phyloP scores from a whole-genome alignment of 768 basidiomycete species.

The Polyporus arcularius region DNA sequence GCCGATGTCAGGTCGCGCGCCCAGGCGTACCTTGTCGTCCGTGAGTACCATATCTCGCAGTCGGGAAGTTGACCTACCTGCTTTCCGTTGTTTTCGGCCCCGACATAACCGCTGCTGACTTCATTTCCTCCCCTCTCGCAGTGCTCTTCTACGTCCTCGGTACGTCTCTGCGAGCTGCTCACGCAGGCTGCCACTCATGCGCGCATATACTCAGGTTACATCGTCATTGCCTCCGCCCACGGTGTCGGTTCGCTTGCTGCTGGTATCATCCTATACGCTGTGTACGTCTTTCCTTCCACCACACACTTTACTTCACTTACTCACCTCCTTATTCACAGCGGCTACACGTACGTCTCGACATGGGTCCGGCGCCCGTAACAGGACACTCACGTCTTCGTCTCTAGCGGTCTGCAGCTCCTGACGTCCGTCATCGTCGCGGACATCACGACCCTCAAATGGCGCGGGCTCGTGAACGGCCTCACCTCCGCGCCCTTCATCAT shows the following conservation, averaged over 20 bases:
- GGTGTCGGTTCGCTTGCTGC: constrained; percentile 30
- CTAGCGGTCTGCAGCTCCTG: constrained; percentile 60
- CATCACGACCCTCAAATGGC: constrained; percentile 32
- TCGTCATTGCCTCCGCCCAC: constrained; percentile 34
- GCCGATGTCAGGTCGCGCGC: constrained; percentile 50
- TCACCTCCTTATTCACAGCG: constrained; percentile 37
- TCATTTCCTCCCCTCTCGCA: constrained; percentile 23
- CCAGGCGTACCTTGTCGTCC: constrained; percentile 47
- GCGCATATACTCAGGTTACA: constrained; percentile 31
- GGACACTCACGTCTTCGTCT: not conserved
- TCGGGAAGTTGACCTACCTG: constrained; percentile 29
- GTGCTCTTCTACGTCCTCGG: constrained; percentile 45
- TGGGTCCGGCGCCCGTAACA: no score
- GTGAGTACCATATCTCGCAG: constrained; percentile 34
- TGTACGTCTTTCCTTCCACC: constrained; percentile 37
- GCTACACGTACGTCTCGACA: constrained; percentile 52
- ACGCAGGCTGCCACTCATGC: constrained; percentile 15
- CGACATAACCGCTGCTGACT: not conserved
- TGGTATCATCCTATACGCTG: constrained; percentile 54
- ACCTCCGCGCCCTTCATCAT: constrained; percentile 56
- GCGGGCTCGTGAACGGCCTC: constrained; percentile 44
- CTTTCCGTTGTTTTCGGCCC: no score
- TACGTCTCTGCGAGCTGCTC: constrained; percentile 17
- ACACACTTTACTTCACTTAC: constrained; percentile 23
- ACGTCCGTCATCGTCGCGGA: constrained; percentile 49